Evolutionary conservation across 768 basidiomycete genomes (phyloP).

Genomic region (Mycena vulgaris): DNA sequence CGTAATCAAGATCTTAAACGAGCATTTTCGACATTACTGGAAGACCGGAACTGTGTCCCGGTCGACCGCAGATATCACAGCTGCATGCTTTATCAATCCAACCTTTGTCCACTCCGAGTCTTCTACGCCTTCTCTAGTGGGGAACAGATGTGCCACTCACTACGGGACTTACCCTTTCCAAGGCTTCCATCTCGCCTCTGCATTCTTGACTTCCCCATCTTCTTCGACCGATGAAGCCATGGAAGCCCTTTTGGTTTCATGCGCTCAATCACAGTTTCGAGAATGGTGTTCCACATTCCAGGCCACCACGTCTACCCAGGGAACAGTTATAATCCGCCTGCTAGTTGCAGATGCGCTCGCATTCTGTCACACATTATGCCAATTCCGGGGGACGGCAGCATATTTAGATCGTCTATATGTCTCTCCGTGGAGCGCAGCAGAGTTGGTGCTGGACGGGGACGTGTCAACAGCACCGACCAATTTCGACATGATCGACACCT

Average conservation of each 20-base stretch:
- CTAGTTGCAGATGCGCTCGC: slow-evolving; percentile 47
- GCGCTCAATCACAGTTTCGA: slow-evolving; percentile 43
- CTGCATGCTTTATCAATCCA: slow-evolving; percentile 51
- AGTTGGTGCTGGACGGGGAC: slow-evolving; percentile 46
- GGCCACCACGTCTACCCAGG: slow-evolving; percentile 8
- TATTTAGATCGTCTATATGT: slow-evolving; percentile 20
- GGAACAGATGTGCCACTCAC: slow-evolving; percentile 51
- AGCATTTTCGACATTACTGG: slow-evolving; percentile 47
- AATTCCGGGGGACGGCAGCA: slow-evolving; percentile 3
- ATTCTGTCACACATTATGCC: slow-evolving; percentile 44
- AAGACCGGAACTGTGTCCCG: slow-evolving; percentile 49
- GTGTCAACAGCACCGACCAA: slow-evolving; percentile 42
- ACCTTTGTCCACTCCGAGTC: slow-evolving; percentile 48
- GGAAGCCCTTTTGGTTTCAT: slow-evolving; percentile 37
- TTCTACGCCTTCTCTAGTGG: slow-evolving; percentile 39
- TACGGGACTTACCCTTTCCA: slow-evolving; percentile 52
- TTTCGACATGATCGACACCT: slow-evolving; percentile 60
- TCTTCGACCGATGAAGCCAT: slow-evolving; percentile 8
- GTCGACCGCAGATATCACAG: slow-evolving; percentile 28
- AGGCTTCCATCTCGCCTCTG: slow-evolving; percentile 51
- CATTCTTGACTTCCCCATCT: slow-evolving; percentile 33
- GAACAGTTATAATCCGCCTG: slow-evolving; percentile 42
- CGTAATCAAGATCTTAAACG: background rate
- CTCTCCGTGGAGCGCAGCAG: slow-evolving; percentile 44
- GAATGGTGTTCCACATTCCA: slow-evolving; percentile 51